Conservation (phyloP, 495 filamentous ascomycete species). For the Jackrogersella multiformis region DNA sequence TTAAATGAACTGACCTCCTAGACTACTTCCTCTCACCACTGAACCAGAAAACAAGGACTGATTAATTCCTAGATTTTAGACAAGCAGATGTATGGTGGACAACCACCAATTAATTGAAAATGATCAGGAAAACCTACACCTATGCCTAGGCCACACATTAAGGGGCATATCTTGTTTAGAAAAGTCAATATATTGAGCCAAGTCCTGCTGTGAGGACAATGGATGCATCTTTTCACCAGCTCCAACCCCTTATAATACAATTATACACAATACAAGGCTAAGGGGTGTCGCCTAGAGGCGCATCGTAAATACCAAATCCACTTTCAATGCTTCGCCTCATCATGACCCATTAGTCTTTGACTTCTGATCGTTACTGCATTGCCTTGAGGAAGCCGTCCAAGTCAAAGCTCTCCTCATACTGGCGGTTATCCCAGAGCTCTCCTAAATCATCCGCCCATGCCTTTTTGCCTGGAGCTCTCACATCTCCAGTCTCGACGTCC, state of each 20-base stretch:
- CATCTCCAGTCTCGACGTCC: constrained; percentile 87
- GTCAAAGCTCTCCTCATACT: constrained; percentile 97
- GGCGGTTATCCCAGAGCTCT: constrained; percentile 94
- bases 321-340: neutral
- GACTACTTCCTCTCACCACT: too few species aligned
- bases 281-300: neutral
- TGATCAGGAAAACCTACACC: neutral
- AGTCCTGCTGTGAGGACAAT: constrained; percentile 3
- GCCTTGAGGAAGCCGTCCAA: constrained; percentile 89
- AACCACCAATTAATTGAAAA: too few species aligned
- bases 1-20: too few species aligned
- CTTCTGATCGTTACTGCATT: constrained; percentile 67
- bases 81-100: too few species aligned
- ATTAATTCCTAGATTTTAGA: too few species aligned
- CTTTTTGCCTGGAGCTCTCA: constrained; percentile 95
- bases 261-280: constrained; percentile 30
- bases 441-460: constrained; percentile 92
- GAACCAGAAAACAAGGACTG: too few species aligned
- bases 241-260: constrained; percentile 25
- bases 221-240: constrained; percentile 10
- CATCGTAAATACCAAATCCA: neutral
- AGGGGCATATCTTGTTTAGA: neutral
- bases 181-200: constrained; percentile 23
- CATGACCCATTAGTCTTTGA: constrained; percentile 13
- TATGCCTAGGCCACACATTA: neutral